Base-by-base conservation (phyloP, 2,329 filamentous ascomycete species). In the Verruconis gallopava region DNA sequence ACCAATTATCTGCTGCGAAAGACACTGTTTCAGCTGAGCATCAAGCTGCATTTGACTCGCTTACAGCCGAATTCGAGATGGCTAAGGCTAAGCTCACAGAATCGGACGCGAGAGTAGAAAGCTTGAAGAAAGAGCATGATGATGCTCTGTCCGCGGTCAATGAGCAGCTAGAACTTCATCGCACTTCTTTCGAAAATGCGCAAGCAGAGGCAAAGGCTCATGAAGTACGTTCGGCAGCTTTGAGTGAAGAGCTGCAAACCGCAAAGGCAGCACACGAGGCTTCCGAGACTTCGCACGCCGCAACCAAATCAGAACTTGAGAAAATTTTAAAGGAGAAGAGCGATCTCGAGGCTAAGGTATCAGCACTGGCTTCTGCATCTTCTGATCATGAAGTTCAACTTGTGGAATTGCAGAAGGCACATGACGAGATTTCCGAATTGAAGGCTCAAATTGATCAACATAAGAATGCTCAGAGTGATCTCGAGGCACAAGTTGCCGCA, bases 401-500 rank as follows among this genome's bases (percentile, higher is more conserved):
- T 15, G 33, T 28, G 13, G 42, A 41, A 21, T 28, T 44, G 9
- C 22, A 15, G 13, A 32, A 9, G 21, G 37, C 37, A 15, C 15
- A 20, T 18, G 21, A 36, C 12, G 34, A 41, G 37, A 11, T 44
- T 3, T 25, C 37, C 5, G 30, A 44, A 21, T 12, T 42, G 19
- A 44, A 35, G 15, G 18, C 34, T 21, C 17, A 45, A 11, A 14
- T 43, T 2, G 43, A 45, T 5, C n/a, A 19, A 13, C 38, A 45
- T 17, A 5, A 5, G 5, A 21, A 18, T 11, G 22, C 21, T 25
- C 11, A 21, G 9, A 17, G 18, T 5, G 41, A 43, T 5, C 19
- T 43, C 9, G 37, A 43, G 38, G 17, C 17, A 20, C 4, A 40
- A 21, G n/a, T 42, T 39, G 32, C 32, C 9, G 19, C 6, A 6